phyloP scores from a whole-genome alignment of 2,329 filamentous ascomycete genomes.

The Penicillium griseofulvum region DNA sequence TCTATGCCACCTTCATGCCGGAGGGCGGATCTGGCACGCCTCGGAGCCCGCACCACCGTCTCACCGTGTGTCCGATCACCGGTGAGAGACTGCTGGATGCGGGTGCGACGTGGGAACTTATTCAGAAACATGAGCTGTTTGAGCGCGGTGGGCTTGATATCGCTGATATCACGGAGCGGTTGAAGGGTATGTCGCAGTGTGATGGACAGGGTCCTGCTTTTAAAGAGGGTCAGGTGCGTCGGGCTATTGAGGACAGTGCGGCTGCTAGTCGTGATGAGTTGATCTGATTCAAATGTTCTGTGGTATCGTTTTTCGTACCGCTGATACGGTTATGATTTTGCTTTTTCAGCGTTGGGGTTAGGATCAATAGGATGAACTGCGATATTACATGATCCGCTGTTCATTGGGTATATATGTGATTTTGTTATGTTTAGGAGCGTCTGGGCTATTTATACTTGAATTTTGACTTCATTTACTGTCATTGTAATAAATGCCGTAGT shows the following conservation, averaged over 20 bases:
- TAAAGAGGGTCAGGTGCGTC: conserved; percentile 68
- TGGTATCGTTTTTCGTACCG: neutral
- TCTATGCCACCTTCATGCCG: conserved; percentile 63
- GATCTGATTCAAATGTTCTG: conserved; percentile 42
- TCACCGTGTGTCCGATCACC: conserved; percentile 60
- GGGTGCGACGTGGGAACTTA: conserved; percentile 83
- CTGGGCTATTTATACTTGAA: neutral
- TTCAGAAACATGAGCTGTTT: conserved; percentile 76
- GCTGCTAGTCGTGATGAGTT: conserved; percentile 76
- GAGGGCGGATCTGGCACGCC: conserved; percentile 24
- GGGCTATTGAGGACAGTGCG: conserved; percentile 75
- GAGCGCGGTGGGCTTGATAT: conserved; percentile 77
- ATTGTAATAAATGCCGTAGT: neutral
- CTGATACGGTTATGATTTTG: conserved; percentile 8
- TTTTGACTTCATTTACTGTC: neutral
- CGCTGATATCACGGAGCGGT: conserved; percentile 71
- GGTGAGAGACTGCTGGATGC: conserved; percentile 71
- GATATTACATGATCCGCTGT: neutral
- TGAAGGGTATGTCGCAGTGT: conserved; percentile 74
- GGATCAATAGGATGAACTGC: neutral
- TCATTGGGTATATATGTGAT: neutral
- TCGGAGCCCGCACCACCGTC: conserved; percentile 56
- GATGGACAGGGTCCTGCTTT: conserved; percentile 89
- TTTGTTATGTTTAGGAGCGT: neutral
- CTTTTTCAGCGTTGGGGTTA: conserved; percentile 4